Conservation (phyloP, 306 rosid genomes). For the Cajanus cajan region DNA sequence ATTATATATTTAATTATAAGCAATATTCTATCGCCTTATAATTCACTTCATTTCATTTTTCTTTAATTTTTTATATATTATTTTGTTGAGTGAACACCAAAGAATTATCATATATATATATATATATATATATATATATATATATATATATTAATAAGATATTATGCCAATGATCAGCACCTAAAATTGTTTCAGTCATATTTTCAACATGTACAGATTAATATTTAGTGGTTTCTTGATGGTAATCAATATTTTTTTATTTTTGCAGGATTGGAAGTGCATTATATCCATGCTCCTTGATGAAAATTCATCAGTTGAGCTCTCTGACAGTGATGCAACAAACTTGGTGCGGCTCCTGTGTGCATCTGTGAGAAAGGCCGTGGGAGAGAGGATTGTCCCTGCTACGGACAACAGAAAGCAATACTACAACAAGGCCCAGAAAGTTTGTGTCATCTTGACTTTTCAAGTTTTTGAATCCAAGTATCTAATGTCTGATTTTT, state of each 20-base stretch:
- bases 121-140: too few relatives aligned
- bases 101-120: too few relatives aligned
- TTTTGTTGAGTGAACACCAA: too few relatives aligned
- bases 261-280: slow-evolving; percentile 95
- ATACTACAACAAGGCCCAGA: slow-evolving; percentile 84
- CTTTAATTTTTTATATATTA: too few relatives aligned
- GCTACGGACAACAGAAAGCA: slow-evolving; percentile 82
- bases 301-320: slow-evolving; percentile 69
- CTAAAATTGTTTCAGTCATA: slow-evolving; percentile 4
- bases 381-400: slow-evolving; percentile 95
- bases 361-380: slow-evolving; percentile 92
- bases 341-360: slow-evolving; percentile 92
- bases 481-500: background rate
- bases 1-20: too few relatives aligned
- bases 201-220: background rate
- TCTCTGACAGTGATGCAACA: slow-evolving; percentile 85
- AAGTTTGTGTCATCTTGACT: slow-evolving; percentile 48
- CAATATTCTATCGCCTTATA: too few relatives aligned
- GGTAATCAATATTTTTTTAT: slow-evolving; percentile 28
- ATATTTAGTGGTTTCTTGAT: slow-evolving; percentile 31
- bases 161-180: slow-evolving; percentile 18
- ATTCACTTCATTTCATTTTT: too few relatives aligned
- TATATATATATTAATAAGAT: background rate
- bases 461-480: slow-evolving; percentile 13
- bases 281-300: slow-evolving; percentile 85